Percentiles rank a stretch among this genome's conserved stretches.
Conservation (phyloP, 1,284 basidiomycete species). For the Naganishia sp. region DNA sequence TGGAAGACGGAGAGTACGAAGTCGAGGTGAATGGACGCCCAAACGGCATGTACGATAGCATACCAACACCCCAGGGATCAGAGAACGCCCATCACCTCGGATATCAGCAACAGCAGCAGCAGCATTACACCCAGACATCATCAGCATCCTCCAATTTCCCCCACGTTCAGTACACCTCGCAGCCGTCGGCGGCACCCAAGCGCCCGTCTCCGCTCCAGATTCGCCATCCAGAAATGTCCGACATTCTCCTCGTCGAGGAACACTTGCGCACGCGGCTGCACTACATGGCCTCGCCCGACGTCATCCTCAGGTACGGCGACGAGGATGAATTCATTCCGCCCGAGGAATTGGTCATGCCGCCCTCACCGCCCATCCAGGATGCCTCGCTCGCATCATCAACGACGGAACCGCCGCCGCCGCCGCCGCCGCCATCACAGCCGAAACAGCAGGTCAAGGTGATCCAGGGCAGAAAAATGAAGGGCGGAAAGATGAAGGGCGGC, state of each 20-base stretch:
- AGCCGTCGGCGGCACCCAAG: slow-evolving; percentile 20
- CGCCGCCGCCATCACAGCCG: slow-evolving; percentile 14
- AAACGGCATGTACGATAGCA: slow-evolving; percentile 5
- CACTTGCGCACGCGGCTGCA: slow-evolving; percentile 53
- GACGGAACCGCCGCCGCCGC: background rate
- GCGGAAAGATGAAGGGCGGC: slow-evolving; percentile 29
- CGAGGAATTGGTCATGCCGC: slow-evolving; percentile 26
- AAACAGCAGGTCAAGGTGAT: slow-evolving; percentile 28
- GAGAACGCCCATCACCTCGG: slow-evolving; percentile 8
- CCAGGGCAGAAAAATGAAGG: slow-evolving; percentile 32
- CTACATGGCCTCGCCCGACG: slow-evolving; percentile 51
- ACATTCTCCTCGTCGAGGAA: slow-evolving; percentile 54
- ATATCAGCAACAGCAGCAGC: slow-evolving; percentile 26
- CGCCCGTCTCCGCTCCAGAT: slow-evolving; percentile 33
- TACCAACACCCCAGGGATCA: slow-evolving; percentile 6
- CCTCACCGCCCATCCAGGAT: slow-evolving; percentile 12
- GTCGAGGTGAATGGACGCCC: slow-evolving; percentile 2
- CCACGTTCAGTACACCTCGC: slow-evolving; percentile 19
- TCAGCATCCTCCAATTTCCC: background rate
- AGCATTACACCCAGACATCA: slow-evolving; percentile 23
- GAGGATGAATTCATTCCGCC: slow-evolving; percentile 33
- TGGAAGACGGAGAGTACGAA: slow-evolving; percentile 20
- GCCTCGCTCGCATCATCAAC: background rate
- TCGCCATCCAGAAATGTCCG: slow-evolving; percentile 53
- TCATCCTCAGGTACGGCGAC: slow-evolving; percentile 33